Evolutionary conservation across 192 early-diverging fungal species (phyloP).

Genomic region (Coemansia sp.): DNA sequence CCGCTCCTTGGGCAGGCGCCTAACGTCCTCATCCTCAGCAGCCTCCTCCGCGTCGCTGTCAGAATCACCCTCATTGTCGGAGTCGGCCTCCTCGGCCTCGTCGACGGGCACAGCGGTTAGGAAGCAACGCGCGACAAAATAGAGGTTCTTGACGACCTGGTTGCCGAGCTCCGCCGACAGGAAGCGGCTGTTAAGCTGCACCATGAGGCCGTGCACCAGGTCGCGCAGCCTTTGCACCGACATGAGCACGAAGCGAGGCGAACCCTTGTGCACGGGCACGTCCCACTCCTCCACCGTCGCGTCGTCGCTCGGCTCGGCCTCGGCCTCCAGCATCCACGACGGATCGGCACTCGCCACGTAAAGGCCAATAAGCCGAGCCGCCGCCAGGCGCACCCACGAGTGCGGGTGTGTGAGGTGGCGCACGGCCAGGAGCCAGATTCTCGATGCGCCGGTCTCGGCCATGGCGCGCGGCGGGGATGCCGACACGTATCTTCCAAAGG

Average conservation of each 20-base stretch:
- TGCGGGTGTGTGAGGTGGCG: conserved; percentile 83
- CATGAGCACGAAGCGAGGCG: conserved; percentile 35
- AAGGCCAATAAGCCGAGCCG: conserved; percentile 71
- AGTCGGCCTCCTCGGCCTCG: conserved; percentile 13
- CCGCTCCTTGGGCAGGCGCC: conserved; percentile 24
- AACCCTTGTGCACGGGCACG: conserved; percentile 19
- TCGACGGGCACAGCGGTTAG: conserved; percentile 25
- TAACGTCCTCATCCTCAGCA: conserved; percentile 39
- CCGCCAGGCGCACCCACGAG: conserved; percentile 79
- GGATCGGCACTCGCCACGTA: conserved; percentile 75
- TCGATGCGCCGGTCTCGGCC: conserved; percentile 43
- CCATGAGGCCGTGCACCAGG: conserved; percentile 56
- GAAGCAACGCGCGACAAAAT: conserved; percentile 85
- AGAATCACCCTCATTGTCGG: conserved; percentile 34
- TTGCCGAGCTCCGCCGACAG: conserved; percentile 77
- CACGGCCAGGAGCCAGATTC: conserved; percentile 69
- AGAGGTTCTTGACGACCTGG: conserved; percentile 92
- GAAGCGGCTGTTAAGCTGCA: conserved; percentile 67
- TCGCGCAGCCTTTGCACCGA: conserved; percentile 47
- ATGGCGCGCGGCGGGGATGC: conserved; percentile 57
- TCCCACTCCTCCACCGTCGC: conserved; percentile 22
- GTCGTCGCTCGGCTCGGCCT: background rate
- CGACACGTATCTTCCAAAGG: conserved; percentile 71
- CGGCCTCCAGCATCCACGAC: conserved; percentile 48
- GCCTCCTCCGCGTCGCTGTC: conserved; percentile 17